phyloP scores from a whole-genome alignment of 495 filamentous ascomycete genomes.

The Lophium mytilinum region DNA sequence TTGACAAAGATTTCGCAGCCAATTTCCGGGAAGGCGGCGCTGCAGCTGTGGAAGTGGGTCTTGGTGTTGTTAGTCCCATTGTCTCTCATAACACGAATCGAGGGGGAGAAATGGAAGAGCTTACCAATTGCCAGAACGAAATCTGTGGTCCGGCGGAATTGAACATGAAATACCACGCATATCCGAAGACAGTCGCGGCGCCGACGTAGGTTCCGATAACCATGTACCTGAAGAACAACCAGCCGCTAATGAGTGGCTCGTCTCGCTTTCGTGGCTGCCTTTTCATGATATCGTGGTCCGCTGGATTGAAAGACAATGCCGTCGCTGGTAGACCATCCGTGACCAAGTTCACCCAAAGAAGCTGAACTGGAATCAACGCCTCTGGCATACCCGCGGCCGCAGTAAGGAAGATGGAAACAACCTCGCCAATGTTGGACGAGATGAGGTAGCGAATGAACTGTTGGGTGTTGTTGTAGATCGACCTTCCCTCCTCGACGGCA shows the following conservation, averaged over 20 bases:
- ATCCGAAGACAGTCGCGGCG: constrained; percentile 89
- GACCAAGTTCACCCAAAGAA: constrained; percentile 98
- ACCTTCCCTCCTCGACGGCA: constrained; percentile 93
- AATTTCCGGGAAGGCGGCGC: constrained; percentile 76
- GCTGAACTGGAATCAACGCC: constrained; percentile 92
- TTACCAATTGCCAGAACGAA: constrained; percentile 76
- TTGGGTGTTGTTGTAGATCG: constrained; percentile 99
- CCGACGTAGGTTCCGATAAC: constrained; percentile 94
- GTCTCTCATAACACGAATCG: neutral
- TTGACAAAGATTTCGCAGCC: constrained; percentile 92
- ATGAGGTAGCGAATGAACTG: constrained; percentile 99
- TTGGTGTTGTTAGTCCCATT: constrained; percentile 17
- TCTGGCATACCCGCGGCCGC: constrained; percentile 97
- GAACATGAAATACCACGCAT: constrained; percentile 99
- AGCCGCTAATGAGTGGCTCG: constrained; percentile 83
- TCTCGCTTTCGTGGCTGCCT: constrained; percentile 84
- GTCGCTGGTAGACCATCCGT: constrained; percentile 97
- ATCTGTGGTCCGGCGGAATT: constrained; percentile 88
- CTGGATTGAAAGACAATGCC: constrained; percentile 93
- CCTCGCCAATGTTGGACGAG: constrained; percentile 98
- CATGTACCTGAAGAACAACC: constrained; percentile 97
- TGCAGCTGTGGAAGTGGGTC: constrained; percentile 92
- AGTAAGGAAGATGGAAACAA: constrained; percentile 98
- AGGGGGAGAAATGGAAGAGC: constrained; percentile 16
- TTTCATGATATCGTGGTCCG: constrained; percentile 95